phyloP scores from a whole-genome alignment of 1,139 yeast genomes.

The Suhomyces kunorum region DNA sequence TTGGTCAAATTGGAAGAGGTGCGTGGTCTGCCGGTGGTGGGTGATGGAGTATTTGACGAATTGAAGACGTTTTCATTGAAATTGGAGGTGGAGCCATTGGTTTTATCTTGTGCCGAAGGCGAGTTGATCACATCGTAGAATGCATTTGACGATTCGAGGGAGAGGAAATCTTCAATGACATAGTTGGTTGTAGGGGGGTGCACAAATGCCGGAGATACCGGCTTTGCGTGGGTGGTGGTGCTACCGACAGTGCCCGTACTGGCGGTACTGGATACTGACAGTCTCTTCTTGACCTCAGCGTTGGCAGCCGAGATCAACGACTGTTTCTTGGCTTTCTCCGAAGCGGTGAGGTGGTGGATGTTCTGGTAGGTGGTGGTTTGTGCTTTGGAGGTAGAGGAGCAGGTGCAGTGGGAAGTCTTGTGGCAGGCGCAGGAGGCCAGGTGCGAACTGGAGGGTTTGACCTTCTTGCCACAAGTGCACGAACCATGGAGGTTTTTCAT shows the following conservation, averaged over 20 bases:
- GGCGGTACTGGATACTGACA: constrained; percentile 9
- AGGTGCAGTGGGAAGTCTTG: constrained; percentile 58
- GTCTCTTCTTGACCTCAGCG: constrained; percentile 18
- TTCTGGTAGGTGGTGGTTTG: constrained; percentile 10
- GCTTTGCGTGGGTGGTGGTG: constrained; percentile 3
- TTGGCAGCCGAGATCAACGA: constrained; percentile 27
- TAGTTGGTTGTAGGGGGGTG: constrained; percentile 14
- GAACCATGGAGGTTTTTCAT: constrained; percentile 66
- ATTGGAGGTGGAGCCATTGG: constrained; percentile 9
- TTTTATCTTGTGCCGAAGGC: constrained; percentile 6
- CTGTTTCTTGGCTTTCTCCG: constrained; percentile 34
- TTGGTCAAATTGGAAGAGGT: constrained; percentile 8
- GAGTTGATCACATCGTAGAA: constrained; percentile 32
- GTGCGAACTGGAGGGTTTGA: constrained; percentile 46
- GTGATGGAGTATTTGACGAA: constrained; percentile 10
- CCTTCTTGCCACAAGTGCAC: constrained; percentile 71
- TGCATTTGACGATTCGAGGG: constrained; percentile 33
- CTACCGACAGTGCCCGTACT: constrained; percentile 5
- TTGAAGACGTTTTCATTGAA: constrained; percentile 9
- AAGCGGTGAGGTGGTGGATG: constrained; percentile 21
- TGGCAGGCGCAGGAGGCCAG: constrained; percentile 57
- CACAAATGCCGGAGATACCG: constrained; percentile 1
- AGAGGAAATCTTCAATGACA: constrained; percentile 37
- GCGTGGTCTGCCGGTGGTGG: constrained; percentile 10
- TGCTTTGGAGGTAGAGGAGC: constrained; percentile 37